These are phyloP conservation scores for Priceomyces fermenticarens DNA, from an alignment of 805 yeast genomes.

Conservation along the genomic window DNA sequence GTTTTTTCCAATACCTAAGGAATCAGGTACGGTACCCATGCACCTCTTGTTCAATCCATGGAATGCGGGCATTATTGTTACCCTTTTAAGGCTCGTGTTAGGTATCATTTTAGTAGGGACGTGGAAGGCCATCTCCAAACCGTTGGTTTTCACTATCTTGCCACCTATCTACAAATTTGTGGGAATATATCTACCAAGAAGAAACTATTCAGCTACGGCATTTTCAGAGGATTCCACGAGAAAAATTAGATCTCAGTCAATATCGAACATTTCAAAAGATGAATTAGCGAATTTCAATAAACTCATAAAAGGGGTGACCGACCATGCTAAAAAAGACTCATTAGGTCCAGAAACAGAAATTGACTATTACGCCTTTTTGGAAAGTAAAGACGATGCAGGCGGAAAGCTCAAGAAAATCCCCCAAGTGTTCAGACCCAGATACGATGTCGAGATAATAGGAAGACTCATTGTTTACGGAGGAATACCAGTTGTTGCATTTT, in stretches of 20 bases:
- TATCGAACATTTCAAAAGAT: constrained; percentile 33
- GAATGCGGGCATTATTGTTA: constrained; percentile 40
- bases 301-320: constrained; percentile 23
- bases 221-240: constrained; percentile 27
- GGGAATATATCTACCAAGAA: constrained; percentile 38
- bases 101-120: constrained; percentile 62
- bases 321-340: constrained; percentile 21
- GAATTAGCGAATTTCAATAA: constrained; percentile 22
- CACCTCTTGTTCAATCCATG: constrained; percentile 40
- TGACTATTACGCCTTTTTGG: constrained; percentile 40
- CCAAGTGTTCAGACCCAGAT: constrained; percentile 53
- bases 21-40: constrained; percentile 23
- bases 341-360: constrained; percentile 39
- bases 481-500: constrained; percentile 55
- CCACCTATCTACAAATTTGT: constrained; percentile 54
- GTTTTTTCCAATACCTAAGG: constrained; percentile 16
- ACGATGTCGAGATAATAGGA: constrained; percentile 74
- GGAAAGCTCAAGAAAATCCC: constrained; percentile 2
- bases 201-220: constrained; percentile 37
- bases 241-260: constrained; percentile 36
- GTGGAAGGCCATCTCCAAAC: constrained; percentile 78
- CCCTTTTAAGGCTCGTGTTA: constrained; percentile 48
- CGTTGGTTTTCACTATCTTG: constrained; percentile 53
- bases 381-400: constrained; percentile 18
- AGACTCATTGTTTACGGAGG: constrained; percentile 82